A percentile compares a stretch with the other conserved stretches of the same genome.
These are phyloP conservation scores for Aspergillus hancockii DNA, from an alignment of 495 filamentous ascomycete genomes.

Conservation along the genomic window DNA sequence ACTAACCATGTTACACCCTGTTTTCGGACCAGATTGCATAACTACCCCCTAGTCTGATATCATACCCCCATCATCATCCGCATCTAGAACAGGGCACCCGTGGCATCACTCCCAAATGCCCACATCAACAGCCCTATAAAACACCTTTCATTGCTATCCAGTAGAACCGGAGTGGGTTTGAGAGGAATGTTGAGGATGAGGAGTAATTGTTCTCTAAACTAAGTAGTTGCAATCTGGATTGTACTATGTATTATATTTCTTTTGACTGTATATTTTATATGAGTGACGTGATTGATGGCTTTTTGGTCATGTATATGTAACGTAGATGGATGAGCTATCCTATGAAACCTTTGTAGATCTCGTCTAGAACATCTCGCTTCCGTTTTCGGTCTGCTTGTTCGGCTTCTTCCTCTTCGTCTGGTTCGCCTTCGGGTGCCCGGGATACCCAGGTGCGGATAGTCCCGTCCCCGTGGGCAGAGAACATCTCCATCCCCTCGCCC, in stretches of 20 bases:
- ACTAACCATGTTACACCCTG: too few relatives aligned
- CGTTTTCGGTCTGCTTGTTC: conserved; percentile 46
- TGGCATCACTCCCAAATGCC: conserved; percentile 24
- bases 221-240: too few relatives aligned
- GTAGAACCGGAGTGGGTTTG: conserved; percentile 26
- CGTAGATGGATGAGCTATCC: neutral
- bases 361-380: conserved; percentile 51
- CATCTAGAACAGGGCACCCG: conserved; percentile 6
- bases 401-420: conserved; percentile 44
- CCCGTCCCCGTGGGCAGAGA: conserved; percentile 56
- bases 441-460: conserved; percentile 56
- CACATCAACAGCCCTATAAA: neutral
- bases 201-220: too few relatives aligned
- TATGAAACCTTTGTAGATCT: conserved; percentile 45
- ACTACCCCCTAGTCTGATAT: conserved; percentile 23
- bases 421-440: conserved; percentile 54
- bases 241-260: neutral
- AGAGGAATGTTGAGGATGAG: neutral
- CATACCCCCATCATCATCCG: conserved; percentile 27
- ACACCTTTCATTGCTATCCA: too few relatives aligned
- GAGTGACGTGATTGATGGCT: neutral
- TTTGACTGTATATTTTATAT: neutral
- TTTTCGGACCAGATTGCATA: neutral
- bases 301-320: neutral
- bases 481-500: conserved; percentile 49